Base-by-base conservation (phyloP, 1,284 basidiomycete genomes). In the Pyrrhoderma noxium region DNA sequence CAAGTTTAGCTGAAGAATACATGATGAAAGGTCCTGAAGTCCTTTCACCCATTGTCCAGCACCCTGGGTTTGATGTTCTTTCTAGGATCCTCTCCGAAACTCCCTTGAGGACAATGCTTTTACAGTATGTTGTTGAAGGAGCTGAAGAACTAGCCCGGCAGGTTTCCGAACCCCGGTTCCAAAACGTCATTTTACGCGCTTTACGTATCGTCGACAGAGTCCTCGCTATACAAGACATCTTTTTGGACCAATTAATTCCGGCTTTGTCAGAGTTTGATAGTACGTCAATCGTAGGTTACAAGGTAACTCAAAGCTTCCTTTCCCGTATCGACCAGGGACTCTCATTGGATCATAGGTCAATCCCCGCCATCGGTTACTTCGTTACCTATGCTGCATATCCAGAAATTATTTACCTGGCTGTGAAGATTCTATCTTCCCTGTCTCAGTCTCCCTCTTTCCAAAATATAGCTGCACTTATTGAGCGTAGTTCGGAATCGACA, bases 41-140 rank as follows among this genome's bases (percentile, higher is more conserved):
- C 0, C 62, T 86, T 27, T 59, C 76, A 3, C 74, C 77, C 5
- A 64, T 85, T 7, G 70, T 85, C 8, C 63, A 85, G 1, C 92
- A 97, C 64, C 93, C 95, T 0, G 95, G 93, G 1, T 94, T 91
- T 65, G 84, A 92, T 47, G 70, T 98, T 48, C 79, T 95, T 67
- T 80, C 85, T 44, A 79, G 91, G 1, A 63, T 98, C 7, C 72
- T 98, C 42, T 85, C 83, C 16, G 79, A 80, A 45, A 78, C 83
- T 0, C 71, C 80, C 1, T 72, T 95, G 7, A 86, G 91, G 59
- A 67, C 75, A 1, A 83, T 75, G 51, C 72, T 95, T 34, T 70
- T 94, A 52, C 79, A 83, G 2, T 89, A 93, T 60, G 72, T 93
- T 47, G 77, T 82, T 1, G 84, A 88, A 35, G 89, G 88, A 0